A percentile compares a stretch with the other conserved stretches of the same genome.
phyloP scores from a whole-genome alignment of 331 rosid genomes.

The Saraca asoca region DNA sequence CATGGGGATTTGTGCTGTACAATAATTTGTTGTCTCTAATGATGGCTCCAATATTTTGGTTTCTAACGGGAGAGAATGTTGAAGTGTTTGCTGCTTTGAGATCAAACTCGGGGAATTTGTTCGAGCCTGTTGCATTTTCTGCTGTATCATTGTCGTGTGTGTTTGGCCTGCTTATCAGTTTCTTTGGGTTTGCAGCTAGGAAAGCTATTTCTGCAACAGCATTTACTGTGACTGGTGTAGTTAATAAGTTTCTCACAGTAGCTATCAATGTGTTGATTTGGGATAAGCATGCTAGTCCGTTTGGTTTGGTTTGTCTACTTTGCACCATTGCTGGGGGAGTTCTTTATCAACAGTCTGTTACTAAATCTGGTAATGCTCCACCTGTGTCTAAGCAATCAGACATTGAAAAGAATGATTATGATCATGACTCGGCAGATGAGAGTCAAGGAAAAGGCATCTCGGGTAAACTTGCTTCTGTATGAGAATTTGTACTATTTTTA shows the following conservation, averaged over 20 bases:
- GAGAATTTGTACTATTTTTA: conserved; percentile 43
- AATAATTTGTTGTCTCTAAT: conserved; percentile 75
- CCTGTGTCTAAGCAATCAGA: conserved; percentile 48
- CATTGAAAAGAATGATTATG: conserved; percentile 36
- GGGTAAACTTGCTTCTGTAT: conserved; percentile 59
- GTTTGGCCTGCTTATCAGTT: conserved; percentile 87
- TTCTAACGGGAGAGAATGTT: conserved; percentile 76
- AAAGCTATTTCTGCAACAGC: conserved; percentile 92
- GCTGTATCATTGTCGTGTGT: conserved; percentile 76
- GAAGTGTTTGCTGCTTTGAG: conserved; percentile 65
- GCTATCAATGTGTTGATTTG: conserved; percentile 81
- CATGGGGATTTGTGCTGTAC: conserved; percentile 91
- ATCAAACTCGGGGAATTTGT: conserved; percentile 50
- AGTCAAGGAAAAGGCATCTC: conserved; percentile 45
- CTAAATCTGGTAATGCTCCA: conserved; percentile 45
- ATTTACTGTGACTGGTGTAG: conserved; percentile 93
- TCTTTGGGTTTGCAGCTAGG: conserved; percentile 92
- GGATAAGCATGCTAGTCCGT: conserved; percentile 94
- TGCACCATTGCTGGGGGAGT: conserved; percentile 82
- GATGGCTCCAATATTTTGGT: conserved; percentile 81
- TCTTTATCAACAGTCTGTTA: conserved; percentile 88
- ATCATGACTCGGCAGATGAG: conserved; percentile 45
- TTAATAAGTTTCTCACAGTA: conserved; percentile 87
- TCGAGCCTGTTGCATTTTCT: conserved; percentile 48
- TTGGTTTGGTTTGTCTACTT: conserved; percentile 80